Evolutionary conservation across 73 alveolate species (phyloP).

Genomic region (Breviolum minutum): DNA sequence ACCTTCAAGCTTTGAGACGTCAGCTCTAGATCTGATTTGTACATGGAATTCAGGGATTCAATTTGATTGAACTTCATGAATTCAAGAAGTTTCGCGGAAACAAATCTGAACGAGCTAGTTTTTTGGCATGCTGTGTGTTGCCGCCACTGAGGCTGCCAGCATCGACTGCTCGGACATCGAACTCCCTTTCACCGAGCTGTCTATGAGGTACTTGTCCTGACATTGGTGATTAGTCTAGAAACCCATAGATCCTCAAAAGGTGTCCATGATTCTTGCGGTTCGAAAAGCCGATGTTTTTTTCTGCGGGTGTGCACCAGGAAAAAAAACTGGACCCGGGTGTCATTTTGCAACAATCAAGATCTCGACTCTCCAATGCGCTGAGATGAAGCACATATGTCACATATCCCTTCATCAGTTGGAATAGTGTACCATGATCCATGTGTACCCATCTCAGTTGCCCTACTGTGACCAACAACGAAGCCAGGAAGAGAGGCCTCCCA

Average conservation of each 20-base stretch:
- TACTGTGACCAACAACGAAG: conserved; percentile 66
- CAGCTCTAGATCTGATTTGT: not conserved
- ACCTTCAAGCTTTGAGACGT: not conserved
- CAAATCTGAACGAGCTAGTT: too few species aligned
- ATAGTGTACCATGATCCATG: too few species aligned
- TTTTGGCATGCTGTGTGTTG: too few species aligned
- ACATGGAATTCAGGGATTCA: not conserved
- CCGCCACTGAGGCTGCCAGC: conserved; percentile 2
- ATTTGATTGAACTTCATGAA: too few species aligned
- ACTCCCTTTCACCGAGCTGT: conserved; percentile 93
- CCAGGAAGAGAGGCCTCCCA: conserved; percentile 74
- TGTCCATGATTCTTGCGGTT: too few species aligned
- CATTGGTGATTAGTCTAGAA: too few species aligned
- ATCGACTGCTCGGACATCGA: conserved; percentile 82
- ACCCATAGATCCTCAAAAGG: too few species aligned
- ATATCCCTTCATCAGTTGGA: too few species aligned
- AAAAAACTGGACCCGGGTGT: not conserved
- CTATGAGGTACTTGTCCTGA: conserved; percentile 86
- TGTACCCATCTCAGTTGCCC: not conserved
- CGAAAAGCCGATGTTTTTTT: too few species aligned
- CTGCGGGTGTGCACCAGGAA: too few species aligned
- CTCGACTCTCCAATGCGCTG: not conserved
- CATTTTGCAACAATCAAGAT: not conserved
- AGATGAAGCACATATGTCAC: too few species aligned
- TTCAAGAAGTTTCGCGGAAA: too few species aligned